These are phyloP conservation scores for Pelargonium fulgidum DNA, from an alignment of 441 rosid genomes.

Conservation along the genomic window DNA sequence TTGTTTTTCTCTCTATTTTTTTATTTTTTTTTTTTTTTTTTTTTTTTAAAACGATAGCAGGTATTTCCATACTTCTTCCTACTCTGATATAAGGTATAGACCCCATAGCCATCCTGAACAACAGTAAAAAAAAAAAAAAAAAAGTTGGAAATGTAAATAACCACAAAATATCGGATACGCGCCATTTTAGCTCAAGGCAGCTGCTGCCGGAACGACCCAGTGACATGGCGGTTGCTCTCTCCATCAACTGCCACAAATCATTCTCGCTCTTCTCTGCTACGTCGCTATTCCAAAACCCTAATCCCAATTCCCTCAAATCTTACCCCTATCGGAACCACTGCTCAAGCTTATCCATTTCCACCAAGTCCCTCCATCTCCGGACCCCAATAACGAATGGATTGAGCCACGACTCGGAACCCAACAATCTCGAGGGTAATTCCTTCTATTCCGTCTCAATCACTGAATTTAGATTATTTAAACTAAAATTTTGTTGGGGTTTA, in stretches of 20 bases:
- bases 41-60: too few species aligned
- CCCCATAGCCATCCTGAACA: too few species aligned
- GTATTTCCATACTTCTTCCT: too few species aligned
- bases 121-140: too few species aligned
- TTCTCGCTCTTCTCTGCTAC: not conserved
- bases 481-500: slow-evolving; percentile 3
- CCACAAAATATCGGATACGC: too few species aligned
- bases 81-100: too few species aligned
- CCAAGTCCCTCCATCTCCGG: slow-evolving; percentile 16
- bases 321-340: slow-evolving; percentile 10
- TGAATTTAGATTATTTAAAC: not conserved
- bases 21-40: too few species aligned
- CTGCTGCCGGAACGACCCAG: not conserved
- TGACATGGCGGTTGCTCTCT: slow-evolving; percentile 40
- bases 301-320: slow-evolving; percentile 7
- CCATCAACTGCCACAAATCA: slow-evolving; percentile 22
- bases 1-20: too few species aligned
- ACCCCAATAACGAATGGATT: slow-evolving; percentile 19
- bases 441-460: slow-evolving; percentile 6
- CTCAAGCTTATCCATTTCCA: slow-evolving; percentile 19
- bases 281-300: slow-evolving; percentile 20
- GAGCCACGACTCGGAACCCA: slow-evolving; percentile 23
- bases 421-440: slow-evolving; percentile 30
- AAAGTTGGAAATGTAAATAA: too few species aligned
- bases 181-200: too few species aligned